Evolutionary conservation across 2,329 filamentous ascomycete species (phyloP), one percentile per base, ranked within the genome.

Genomic region (Orbilia javanica): DNA sequence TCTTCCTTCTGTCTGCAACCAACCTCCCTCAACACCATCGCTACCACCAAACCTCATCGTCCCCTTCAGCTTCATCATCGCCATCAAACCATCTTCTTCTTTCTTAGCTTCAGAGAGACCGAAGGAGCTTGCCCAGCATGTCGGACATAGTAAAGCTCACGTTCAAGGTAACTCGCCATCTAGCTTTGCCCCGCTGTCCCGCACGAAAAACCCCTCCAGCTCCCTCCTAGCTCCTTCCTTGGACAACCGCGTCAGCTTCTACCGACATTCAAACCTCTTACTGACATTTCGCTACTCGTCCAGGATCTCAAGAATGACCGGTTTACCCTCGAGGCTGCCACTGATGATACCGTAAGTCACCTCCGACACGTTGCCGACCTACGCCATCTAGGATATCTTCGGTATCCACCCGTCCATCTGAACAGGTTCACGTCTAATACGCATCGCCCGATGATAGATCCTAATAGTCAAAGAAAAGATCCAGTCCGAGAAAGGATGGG

Each of bases 221-320:
- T 76, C 72, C 75, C 67, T 70, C 69, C 72, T 52, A 67, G 74
- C 66, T 46, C 53, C 68, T 66, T 52, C 64, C 73, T 71, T 48
- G 13, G 44, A 52, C 65, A 57, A 71, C 68, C 68, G 70, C 79
- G 52, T 60, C 83, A 69, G 83, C 79, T 13, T 53, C 53, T 48
- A 79, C 72, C 65, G 52, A 55, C 80, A 52, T 81, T 79, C 42
- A 60, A 65, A 79, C 7, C 67, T 75, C 70, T 55, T 44, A 73
- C 72, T 80, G 73, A 82, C 44, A 31, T 29, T 27, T 82, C 79
- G 79, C 36, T 60, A 52, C 64, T n/a, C 48, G 50, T 81, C 36
- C 82, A 97, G 94, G 96, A 99, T 87, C 89, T 99, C 83, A 98
- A 97, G 88, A 96, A 98, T 86, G 93, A 97, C 85, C 97, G 97